These are phyloP conservation scores for Fusarium napiforme DNA, from an alignment of 2,329 filamentous ascomycete genomes.

Conservation along the genomic window DNA sequence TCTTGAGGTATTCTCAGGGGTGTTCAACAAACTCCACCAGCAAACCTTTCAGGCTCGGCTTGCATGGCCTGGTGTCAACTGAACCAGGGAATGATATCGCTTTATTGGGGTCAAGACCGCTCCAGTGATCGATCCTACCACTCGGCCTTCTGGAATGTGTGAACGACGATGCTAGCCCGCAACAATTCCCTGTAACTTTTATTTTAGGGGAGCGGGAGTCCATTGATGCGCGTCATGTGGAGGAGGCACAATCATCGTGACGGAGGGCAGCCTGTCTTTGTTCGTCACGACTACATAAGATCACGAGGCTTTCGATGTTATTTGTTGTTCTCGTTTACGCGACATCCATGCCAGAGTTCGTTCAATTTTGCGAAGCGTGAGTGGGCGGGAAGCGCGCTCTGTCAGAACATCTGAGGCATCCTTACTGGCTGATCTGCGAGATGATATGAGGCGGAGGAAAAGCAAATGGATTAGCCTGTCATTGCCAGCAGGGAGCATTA, in stretches of 20 bases:
- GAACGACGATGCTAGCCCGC: conserved; percentile 29
- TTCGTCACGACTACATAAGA: neutral
- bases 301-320: neutral
- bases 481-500: neutral
- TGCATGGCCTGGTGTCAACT: conserved; percentile 10
- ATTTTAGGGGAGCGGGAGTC: conserved; percentile 31
- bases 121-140: conserved; percentile 31
- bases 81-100: conserved; percentile 8
- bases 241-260: conserved; percentile 3
- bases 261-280: neutral
- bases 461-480: conserved; percentile 4
- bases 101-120: conserved; percentile 21
- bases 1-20: conserved; percentile 20
- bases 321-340: neutral
- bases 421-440: conserved; percentile 29
- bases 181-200: conserved; percentile 19
- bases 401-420: conserved; percentile 36
- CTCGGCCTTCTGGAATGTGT: conserved; percentile 42
- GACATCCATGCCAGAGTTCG: conserved; percentile 9
- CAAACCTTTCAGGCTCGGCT: conserved; percentile 14
- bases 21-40: conserved; percentile 16
- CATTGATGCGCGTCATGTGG: conserved; percentile 10
- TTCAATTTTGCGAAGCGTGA: conserved; percentile 9
- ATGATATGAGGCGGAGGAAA: conserved; percentile 15
- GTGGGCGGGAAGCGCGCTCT: conserved; percentile 1